A percentile compares a stretch with the other conserved stretches of the same genome.
phyloP scores from a whole-genome alignment of 2,329 filamentous ascomycete species.

The Penicillium sp. region DNA sequence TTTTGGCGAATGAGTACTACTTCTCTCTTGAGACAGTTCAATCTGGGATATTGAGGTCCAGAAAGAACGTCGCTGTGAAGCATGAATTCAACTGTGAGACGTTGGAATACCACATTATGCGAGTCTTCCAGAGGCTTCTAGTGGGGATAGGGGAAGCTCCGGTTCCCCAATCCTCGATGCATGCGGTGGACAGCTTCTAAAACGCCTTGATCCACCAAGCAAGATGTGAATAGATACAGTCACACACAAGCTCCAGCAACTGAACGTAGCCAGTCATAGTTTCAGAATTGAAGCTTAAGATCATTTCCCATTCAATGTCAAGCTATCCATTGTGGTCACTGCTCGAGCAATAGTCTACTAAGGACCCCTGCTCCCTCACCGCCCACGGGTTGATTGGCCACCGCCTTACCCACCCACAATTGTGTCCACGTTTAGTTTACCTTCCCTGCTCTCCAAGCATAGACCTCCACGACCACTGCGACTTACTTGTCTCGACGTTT shows the following conservation, averaged over 20 bases:
- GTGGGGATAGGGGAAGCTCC: slow-evolving; percentile 9
- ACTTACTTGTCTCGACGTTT: slow-evolving; percentile 20
- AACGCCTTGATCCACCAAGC: background rate
- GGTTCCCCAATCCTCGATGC: slow-evolving; percentile 2
- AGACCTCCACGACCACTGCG: slow-evolving; percentile 20
- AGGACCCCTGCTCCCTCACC: slow-evolving; percentile 23
- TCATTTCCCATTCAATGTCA: background rate
- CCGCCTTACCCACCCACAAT: slow-evolving; percentile 34
- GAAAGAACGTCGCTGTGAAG: background rate
- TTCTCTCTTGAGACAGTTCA: too few species aligned
- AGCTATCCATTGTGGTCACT: too few species aligned
- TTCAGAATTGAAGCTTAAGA: background rate
- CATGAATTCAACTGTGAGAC: background rate
- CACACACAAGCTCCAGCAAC: too few species aligned
- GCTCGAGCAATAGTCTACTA: background rate
- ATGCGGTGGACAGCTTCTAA: background rate
- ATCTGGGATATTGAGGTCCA: background rate
- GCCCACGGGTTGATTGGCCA: slow-evolving; percentile 28
- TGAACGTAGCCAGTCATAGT: too few species aligned
- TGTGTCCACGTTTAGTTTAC: slow-evolving; percentile 38
- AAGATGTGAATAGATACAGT: too few species aligned
- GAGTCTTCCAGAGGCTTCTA: slow-evolving; percentile 21
- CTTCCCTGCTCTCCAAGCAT: slow-evolving; percentile 19
- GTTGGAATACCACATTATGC: slow-evolving; percentile 5
- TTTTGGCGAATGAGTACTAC: too few species aligned